Evolutionary conservation across 495 filamentous ascomycete genomes (phyloP).

Genomic region (Recurvomyces mirabilis): DNA sequence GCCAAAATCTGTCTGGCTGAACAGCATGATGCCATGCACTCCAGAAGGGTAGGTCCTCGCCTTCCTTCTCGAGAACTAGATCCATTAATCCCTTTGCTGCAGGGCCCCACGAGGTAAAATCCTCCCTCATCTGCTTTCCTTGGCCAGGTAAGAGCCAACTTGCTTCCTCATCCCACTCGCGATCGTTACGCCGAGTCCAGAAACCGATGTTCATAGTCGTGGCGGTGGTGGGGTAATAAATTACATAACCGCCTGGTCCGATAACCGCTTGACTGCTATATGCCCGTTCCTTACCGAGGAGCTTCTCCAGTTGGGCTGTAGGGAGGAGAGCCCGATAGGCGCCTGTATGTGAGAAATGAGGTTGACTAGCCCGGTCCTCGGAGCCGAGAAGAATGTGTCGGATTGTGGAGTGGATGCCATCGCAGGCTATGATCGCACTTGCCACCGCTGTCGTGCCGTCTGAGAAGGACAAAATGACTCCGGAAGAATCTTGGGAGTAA

Average conservation of each 20-base stretch:
- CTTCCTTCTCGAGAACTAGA: too few relatives aligned
- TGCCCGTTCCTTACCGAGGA: constrained; percentile 8
- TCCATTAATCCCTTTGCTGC: too few relatives aligned
- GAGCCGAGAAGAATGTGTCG: constrained; percentile 3
- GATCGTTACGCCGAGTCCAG: too few relatives aligned
- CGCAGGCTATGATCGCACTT: constrained; percentile 9
- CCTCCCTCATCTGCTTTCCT: constrained; percentile 3
- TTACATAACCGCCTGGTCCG: constrained; percentile 13
- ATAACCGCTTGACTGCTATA: constrained; percentile 3
- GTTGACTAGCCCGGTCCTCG: neutral
- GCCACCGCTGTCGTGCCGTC: constrained; percentile 10
- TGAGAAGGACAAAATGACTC: constrained; percentile 8
- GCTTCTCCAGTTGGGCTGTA: neutral
- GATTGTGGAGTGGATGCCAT: constrained; percentile 17
- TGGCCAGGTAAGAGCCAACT: constrained; percentile 12
- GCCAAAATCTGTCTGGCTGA: neutral
- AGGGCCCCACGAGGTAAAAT: constrained; percentile 6
- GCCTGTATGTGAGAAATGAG: constrained; percentile 3
- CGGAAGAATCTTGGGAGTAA: neutral
- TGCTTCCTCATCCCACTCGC: too few relatives aligned
- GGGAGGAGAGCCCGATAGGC: constrained; percentile 15
- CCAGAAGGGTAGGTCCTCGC: too few relatives aligned
- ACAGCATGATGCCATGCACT: constrained; percentile 12
- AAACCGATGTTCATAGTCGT: constrained; percentile 14
- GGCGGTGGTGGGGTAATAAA: constrained; percentile 17